These are phyloP conservation scores for Bipolaris gigantea DNA, from an alignment of 2,329 filamentous ascomycete species.

Conservation along the genomic window DNA sequence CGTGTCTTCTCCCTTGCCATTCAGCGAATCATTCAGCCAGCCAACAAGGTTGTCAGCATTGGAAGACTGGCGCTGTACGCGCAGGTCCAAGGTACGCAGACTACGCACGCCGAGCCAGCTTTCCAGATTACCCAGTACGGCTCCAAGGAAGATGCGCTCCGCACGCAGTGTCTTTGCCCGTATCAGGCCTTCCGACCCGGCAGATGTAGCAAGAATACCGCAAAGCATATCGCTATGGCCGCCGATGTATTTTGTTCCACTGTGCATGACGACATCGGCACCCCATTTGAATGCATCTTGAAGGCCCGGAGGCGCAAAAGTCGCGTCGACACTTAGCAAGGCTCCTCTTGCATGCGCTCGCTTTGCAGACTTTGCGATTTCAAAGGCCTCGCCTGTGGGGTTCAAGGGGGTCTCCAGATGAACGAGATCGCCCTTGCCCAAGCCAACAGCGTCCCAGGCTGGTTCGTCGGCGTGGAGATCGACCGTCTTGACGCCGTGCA, in stretches of 20 bases:
- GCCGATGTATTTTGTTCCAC: constrained; percentile 93
- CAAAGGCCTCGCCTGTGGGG: constrained; percentile 78
- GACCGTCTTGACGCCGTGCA: constrained; percentile 74
- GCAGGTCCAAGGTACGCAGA: constrained; percentile 80
- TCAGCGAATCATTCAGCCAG: constrained; percentile 65
- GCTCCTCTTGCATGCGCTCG: constrained; percentile 74
- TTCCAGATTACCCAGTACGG: constrained; percentile 86
- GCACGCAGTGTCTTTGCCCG: constrained; percentile 55
- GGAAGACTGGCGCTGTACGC: constrained; percentile 74
- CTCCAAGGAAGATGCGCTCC: constrained; percentile 78
- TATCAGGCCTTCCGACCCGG: constrained; percentile 30
- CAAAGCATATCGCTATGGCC: constrained; percentile 94
- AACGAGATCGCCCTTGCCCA: constrained; percentile 79
- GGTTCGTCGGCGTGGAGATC: constrained; percentile 57
- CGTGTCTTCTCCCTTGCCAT: constrained; percentile 43
- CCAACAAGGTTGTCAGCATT: constrained; percentile 70
- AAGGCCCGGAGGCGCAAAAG: constrained; percentile 87
- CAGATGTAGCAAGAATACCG: constrained; percentile 72
- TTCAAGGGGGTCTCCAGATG: constrained; percentile 95
- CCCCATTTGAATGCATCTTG: constrained; percentile 82
- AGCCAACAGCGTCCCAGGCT: constrained; percentile 64
- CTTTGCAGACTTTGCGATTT: constrained; percentile 71
- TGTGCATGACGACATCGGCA: constrained; percentile 88
- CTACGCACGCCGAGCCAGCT: constrained; percentile 89
- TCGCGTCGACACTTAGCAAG: constrained; percentile 81